Percentiles rank a stretch among this genome's conserved stretches.
phyloP scores from a whole-genome alignment of 176 grass and related monocot species.

The Carex parvula region DNA sequence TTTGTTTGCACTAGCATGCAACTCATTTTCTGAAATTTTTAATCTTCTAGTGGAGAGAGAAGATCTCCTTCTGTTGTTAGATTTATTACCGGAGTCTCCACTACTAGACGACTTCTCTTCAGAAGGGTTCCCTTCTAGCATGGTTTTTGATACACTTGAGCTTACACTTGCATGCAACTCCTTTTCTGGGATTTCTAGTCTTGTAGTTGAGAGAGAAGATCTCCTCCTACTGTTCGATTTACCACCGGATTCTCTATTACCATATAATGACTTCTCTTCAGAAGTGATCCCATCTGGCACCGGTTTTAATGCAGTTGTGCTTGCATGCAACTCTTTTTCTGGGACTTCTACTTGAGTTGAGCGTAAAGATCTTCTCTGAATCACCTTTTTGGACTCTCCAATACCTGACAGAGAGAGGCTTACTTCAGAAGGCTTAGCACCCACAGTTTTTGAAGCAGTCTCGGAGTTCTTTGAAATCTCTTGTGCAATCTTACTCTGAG shows the following conservation, averaged over 20 bases:
- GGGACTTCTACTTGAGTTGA: not conserved
- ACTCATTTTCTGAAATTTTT: slow-evolving; percentile 1
- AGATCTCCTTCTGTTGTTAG: slow-evolving; percentile 23
- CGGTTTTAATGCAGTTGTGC: slow-evolving; percentile 26
- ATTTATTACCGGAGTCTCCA: slow-evolving; percentile 27
- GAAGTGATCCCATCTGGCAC: not conserved
- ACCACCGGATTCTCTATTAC: slow-evolving; percentile 18
- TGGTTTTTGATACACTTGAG: slow-evolving; percentile 27
- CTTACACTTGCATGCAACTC: slow-evolving; percentile 33
- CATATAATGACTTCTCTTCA: not conserved
- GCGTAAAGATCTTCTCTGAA: slow-evolving; percentile 15
- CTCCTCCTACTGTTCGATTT: slow-evolving; percentile 29
- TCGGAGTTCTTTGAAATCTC: not conserved
- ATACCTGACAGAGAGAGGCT: not conserved
- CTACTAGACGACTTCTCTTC: not conserved
- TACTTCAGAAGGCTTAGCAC: not conserved
- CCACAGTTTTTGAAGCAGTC: slow-evolving; percentile 11
- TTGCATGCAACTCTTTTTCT: slow-evolving; percentile 34
- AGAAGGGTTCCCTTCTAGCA: not conserved
- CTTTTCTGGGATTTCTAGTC: slow-evolving; percentile 2
- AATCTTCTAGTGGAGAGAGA: slow-evolving; percentile 17
- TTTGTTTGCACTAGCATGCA: slow-evolving; percentile 31
- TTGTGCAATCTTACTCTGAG: not conserved
- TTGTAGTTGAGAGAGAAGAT: not conserved
- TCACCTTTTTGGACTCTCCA: slow-evolving; percentile 13